Evolutionary conservation across 1,139 yeast species (phyloP).

Genomic region (Eremothecium coryli): DNA sequence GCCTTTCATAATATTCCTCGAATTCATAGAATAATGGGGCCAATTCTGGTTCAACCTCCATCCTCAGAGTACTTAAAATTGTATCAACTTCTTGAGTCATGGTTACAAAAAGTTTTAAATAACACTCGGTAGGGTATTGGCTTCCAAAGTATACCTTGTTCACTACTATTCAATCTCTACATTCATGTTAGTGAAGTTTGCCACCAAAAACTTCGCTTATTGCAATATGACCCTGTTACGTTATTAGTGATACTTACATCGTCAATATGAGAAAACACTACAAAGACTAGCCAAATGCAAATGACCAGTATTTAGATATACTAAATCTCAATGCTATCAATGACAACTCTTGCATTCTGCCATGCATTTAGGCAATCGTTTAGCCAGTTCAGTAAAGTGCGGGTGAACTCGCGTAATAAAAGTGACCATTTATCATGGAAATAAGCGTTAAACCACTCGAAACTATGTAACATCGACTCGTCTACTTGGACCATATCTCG

Average conservation of each 20-base stretch:
- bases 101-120: background rate
- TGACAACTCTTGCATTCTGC: constrained; percentile 20
- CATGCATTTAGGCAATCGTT: constrained; percentile 32
- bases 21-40: constrained; percentile 61
- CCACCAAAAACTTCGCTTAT: constrained; percentile 3
- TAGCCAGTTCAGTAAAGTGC: constrained; percentile 23
- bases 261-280: too few species aligned
- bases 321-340: constrained; percentile 7
- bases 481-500: constrained; percentile 32
- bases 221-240: background rate
- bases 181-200: too few species aligned
- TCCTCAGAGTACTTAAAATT: constrained; percentile 59
- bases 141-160: too few species aligned
- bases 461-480: constrained; percentile 23
- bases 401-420: constrained; percentile 26
- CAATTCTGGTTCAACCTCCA: constrained; percentile 54
- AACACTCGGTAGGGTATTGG: too few species aligned
- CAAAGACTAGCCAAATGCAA: too few species aligned
- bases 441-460: constrained; percentile 18
- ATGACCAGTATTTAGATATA: too few species aligned
- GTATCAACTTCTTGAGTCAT: constrained; percentile 36
- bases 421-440: constrained; percentile 24
- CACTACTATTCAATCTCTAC: too few species aligned
- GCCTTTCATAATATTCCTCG: constrained; percentile 82
- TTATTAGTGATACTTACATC: too few species aligned